A percentile compares a stretch with the other conserved stretches of the same genome.
phyloP scores from a whole-genome alignment of 2,329 filamentous ascomycete genomes.

The Dryadomyces quercivorus region DNA sequence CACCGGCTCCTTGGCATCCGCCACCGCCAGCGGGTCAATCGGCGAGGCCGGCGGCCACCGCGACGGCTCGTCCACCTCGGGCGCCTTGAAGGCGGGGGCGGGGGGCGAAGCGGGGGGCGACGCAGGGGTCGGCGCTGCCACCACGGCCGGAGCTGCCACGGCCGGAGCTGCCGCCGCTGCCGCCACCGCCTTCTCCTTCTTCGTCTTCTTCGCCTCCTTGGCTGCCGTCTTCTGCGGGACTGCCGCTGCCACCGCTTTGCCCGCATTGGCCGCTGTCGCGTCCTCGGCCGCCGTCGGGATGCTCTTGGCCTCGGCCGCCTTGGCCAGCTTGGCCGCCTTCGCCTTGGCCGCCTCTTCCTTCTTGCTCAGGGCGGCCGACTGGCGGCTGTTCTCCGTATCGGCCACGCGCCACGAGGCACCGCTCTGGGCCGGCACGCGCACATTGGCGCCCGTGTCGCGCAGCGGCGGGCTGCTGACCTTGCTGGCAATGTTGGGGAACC shows the following conservation, averaged over 20 bases:
- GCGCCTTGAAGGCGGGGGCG: conserved; percentile 33
- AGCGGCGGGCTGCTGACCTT: conserved; percentile 36
- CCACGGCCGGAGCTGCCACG: conserved; percentile 13
- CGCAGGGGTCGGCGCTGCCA: conserved; percentile 9
- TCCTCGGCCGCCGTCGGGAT: neutral
- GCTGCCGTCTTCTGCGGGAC: neutral
- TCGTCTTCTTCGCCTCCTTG: neutral
- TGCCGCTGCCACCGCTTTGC: neutral
- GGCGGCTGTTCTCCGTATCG: conserved; percentile 44
- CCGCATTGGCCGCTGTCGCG: neutral
- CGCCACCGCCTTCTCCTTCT: neutral
- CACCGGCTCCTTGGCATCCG: conserved; percentile 69
- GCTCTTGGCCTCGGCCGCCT: neutral
- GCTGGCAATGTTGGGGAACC: conserved; percentile 47
- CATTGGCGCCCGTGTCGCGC: conserved; percentile 51
- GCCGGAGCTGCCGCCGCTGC: neutral
- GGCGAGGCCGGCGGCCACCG: conserved; percentile 50
- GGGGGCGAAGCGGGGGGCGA: too few relatives aligned
- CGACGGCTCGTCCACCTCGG: conserved; percentile 55
- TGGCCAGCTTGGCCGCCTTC: conserved; percentile 10
- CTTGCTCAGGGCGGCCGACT: conserved; percentile 26
- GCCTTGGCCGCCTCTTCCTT: conserved; percentile 17
- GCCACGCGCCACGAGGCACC: conserved; percentile 72
- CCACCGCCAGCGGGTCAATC: conserved; percentile 67
- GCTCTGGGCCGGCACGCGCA: conserved; percentile 76